Evolutionary conservation across 2,329 filamentous ascomycete species (phyloP), one percentile per base, ranked within the genome.

Genomic region (Pseudogymnoascus sp.): DNA sequence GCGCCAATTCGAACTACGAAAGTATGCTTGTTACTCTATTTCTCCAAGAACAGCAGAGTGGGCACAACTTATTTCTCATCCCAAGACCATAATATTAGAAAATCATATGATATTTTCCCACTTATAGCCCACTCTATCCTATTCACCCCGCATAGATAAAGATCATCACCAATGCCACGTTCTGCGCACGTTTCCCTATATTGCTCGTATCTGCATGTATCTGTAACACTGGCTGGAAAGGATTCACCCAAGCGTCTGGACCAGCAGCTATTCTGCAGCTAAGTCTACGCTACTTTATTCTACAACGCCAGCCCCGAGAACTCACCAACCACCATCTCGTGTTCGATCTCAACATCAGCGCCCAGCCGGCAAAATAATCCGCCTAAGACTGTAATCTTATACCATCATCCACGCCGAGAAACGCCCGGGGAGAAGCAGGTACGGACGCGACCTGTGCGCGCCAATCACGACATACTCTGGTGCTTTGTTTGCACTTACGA

Each of bases 281-380:
- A 54, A 54, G 47, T 32, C 11, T 6, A n/a, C 28, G 28, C 28
- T 54, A 54, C 25, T 32, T 54, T 54, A 54, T 54, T 9, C 47
- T 34, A 32, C 28, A 34, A 54, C 28, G 3, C 28, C 28, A n/a
- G 47, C 28, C 9, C 28, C 16, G 28, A 34, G 9, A 8, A 20
- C 28, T 34, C 28, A 32, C 47, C 47, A 54, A 32, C 47, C 43
- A 54, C n/a, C 25, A 14, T 6, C 11, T 54, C 47, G 7, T 54
- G 25, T 32, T 54, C 47, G 25, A 54, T 54, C 2, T 12, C 7
- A 5, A 54, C 47, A 5, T 20, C 5, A 54, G 16, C 16, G 47
- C 47, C 47, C 28, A 54, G 47, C 47, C 47, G 47, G 47, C 28
- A 54, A 34, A 54, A 54, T 54, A 54, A 54, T 34, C 28, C 47